Percentiles rank a stretch among this genome's conserved stretches.
Conservation (phyloP, 495 filamentous ascomycete species). For the Parathielavia hyrcaniae region DNA sequence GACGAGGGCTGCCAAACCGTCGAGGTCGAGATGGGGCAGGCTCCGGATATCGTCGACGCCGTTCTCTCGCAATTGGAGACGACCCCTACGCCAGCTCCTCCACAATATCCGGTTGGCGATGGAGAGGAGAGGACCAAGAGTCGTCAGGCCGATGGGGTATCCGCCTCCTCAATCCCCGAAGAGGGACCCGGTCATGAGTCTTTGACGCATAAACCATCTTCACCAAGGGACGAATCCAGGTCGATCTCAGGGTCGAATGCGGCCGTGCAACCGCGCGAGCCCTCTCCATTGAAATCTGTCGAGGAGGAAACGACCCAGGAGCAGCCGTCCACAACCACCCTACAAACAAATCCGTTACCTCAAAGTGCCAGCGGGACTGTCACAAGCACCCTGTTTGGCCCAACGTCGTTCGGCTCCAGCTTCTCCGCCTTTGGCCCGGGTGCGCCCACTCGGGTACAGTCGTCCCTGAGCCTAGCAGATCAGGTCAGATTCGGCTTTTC, state of each 20-base stretch:
- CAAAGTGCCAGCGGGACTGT: background rate
- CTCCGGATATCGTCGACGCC: background rate
- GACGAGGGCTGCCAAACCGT: slow-evolving; percentile 47
- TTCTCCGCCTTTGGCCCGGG: slow-evolving; percentile 27
- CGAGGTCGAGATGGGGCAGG: slow-evolving; percentile 32
- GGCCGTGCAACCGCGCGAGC: background rate
- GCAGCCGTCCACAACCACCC: background rate
- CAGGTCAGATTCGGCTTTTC: slow-evolving; percentile 35
- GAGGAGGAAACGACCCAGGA: background rate
- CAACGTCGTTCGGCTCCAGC: slow-evolving; percentile 9
- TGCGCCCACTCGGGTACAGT: slow-evolving; percentile 14
- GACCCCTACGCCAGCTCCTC: background rate
- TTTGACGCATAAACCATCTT: background rate
- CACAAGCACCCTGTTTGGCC: slow-evolving; percentile 15
- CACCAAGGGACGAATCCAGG: background rate
- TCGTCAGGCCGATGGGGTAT: background rate
- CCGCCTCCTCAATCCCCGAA: too few species aligned
- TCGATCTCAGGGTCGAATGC: background rate
- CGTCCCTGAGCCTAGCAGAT: slow-evolving; percentile 23
- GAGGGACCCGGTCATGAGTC: background rate
- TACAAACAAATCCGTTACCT: background rate
- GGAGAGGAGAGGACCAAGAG: background rate
- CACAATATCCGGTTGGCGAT: background rate
- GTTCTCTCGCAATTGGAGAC: background rate
- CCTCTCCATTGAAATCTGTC: too few species aligned